Evolutionary conservation across 768 basidiomycete genomes (phyloP).

Genomic region (Kwoniella europaea): DNA sequence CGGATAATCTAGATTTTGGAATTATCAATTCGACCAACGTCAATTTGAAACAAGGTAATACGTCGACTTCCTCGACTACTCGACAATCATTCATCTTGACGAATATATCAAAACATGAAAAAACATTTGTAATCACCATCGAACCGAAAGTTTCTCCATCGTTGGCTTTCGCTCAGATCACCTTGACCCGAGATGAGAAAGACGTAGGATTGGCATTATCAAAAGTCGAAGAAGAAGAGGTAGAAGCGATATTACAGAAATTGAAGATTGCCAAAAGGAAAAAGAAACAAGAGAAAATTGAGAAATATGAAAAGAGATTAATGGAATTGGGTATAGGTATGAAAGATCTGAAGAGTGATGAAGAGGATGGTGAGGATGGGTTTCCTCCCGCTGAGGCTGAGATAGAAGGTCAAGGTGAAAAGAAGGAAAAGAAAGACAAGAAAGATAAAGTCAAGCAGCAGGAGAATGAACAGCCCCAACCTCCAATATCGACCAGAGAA

Average conservation of each 20-base stretch:
- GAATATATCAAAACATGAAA: constrained; percentile 50
- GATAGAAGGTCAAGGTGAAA: constrained; percentile 1
- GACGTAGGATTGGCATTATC: constrained; percentile 46
- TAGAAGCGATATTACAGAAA: constrained; percentile 54
- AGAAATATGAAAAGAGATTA: constrained; percentile 50
- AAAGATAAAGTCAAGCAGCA: background rate
- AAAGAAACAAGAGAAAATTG: constrained; percentile 53
- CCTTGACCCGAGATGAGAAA: constrained; percentile 37
- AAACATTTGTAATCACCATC: constrained; percentile 48
- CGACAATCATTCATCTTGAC: constrained; percentile 40
- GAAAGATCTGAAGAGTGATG: constrained; percentile 3
- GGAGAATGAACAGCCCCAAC: background rate
- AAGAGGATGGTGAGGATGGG: constrained; percentile 12
- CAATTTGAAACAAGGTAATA: background rate
- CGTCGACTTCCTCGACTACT: background rate
- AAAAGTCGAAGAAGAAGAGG: constrained; percentile 53
- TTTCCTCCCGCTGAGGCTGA: constrained; percentile 4
- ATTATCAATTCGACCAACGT: constrained; percentile 2
- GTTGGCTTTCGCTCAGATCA: constrained; percentile 30
- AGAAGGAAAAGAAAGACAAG: background rate
- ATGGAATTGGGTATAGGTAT: constrained; percentile 51
- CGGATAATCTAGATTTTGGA: constrained; percentile 44
- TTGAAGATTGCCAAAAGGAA: constrained; percentile 55
- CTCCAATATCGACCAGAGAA: too few species aligned
- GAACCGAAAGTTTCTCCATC: background rate